Evolutionary conservation across 495 filamentous ascomycete genomes (phyloP).

Genomic region (Astrothelium macrocarpum): DNA sequence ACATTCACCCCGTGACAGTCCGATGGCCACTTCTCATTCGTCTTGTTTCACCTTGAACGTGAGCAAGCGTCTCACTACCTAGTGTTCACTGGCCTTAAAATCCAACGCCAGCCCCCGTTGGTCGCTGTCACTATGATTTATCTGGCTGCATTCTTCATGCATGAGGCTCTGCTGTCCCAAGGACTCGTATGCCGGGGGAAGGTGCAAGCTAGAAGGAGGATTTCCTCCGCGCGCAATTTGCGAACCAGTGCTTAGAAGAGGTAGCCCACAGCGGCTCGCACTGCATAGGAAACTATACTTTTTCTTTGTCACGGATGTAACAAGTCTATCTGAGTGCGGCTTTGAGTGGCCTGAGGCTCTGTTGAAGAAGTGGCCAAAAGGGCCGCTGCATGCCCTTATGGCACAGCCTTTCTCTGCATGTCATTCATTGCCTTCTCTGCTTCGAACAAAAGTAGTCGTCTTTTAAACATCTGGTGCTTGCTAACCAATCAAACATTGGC

Average conservation of each 20-base stretch:
- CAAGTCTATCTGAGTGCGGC: not conserved
- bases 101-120: no score
- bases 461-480: no score
- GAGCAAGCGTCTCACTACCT: no score
- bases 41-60: no score
- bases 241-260: not conserved
- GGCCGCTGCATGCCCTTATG: not conserved
- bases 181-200: no score
- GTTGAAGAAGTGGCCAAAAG: not conserved
- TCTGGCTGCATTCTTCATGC: no score
- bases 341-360: not conserved
- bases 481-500: no score
- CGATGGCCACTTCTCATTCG: not conserved
- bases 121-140: no score
- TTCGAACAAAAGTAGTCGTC: not conserved
- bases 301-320: not conserved
- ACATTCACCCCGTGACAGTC: not conserved
- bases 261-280: not conserved
- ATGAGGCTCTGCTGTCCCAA: no score
- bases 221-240: not conserved
- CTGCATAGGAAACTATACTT: not conserved
- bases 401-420: not conserved
- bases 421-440: not conserved
- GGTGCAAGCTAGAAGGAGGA: not conserved
- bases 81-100: no score